Evolutionary conservation across 257 asterid genomes (phyloP).

Genomic region (Forsythia suspensa): DNA sequence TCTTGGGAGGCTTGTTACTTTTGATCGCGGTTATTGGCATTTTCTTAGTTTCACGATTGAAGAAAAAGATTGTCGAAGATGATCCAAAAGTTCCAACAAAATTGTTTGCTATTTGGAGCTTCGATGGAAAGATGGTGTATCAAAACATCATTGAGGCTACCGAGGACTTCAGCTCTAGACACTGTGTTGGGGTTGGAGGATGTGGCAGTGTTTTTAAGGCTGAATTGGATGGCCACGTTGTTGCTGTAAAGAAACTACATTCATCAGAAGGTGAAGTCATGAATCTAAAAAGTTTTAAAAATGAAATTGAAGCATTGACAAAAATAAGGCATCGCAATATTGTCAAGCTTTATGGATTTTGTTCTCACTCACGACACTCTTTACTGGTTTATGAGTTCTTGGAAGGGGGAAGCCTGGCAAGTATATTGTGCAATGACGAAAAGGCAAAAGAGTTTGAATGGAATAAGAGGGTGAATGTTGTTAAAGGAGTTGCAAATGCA

Average conservation of each 20-base stretch:
- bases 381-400: slow-evolving; percentile 37
- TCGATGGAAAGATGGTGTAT: slow-evolving; percentile 31
- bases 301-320: slow-evolving; percentile 33
- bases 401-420: slow-evolving; percentile 32
- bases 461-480: slow-evolving; percentile 26
- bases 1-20: slow-evolving; percentile 20
- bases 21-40: slow-evolving; percentile 8
- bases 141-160: slow-evolving; percentile 33
- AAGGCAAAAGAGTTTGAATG: slow-evolving; percentile 26
- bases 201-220: slow-evolving; percentile 37
- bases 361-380: slow-evolving; percentile 26
- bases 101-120: slow-evolving; percentile 23
- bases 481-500: slow-evolving; percentile 35
- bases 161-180: slow-evolving; percentile 17
- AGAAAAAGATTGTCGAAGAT: not conserved
- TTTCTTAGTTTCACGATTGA: not conserved
- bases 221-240: slow-evolving; percentile 25
- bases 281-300: slow-evolving; percentile 18
- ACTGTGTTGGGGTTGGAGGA: slow-evolving; percentile 40
- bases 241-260: slow-evolving; percentile 38
- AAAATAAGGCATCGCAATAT: slow-evolving; percentile 36
- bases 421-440: slow-evolving; percentile 19
- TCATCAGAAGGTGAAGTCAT: slow-evolving; percentile 3
- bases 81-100: slow-evolving; percentile 2
- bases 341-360: slow-evolving; percentile 39